Evolutionary conservation across 768 basidiomycete species (phyloP), one percentile per base, ranked within the genome.

Genomic region (Suillus americanus): DNA sequence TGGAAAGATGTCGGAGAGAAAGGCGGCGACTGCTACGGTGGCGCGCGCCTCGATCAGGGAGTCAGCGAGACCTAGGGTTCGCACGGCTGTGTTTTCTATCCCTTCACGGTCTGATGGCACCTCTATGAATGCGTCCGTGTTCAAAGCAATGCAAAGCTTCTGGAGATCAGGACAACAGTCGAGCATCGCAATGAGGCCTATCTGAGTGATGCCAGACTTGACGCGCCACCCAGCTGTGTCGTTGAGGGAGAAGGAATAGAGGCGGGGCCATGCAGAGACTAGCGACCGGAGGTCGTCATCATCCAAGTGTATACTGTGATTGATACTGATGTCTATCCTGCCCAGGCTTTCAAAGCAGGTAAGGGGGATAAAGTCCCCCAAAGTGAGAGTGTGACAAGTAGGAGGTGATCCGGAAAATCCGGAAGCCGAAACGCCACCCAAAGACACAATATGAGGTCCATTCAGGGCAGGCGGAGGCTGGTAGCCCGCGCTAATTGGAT

Each of bases 1-100:
- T 5, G 62, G 62, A 2, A 40, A 60, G 12, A 63, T 56, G 37
- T 63, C 56, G 6, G 62, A 63, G 25, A 63, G 56, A 41, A 63
- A 63, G n/a, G 62, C 62, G 23, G 62, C 62, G 12, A 63, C 40
- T 30, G 54, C 25, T n/a, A 59, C 45, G 30, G 56, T 45, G 20
- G 35, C 13, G 30, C 28, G 16, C 6, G 28, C 10, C 14, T 38
- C 51, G n/a, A 63, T 41, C 16, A 37, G 2, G 16, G 62, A 63
- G 43, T 63, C 62, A 2, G 43, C 30, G 18, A 63, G 40, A 41
- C 57, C 57, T 43, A 59, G 18, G 18, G 25, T 59, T 41, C 28
- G 57, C 18, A 59, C 3, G 18, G 38, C 40, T 43, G 25, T 59
- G 28, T 59, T 59, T 41, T 59, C 57, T 40, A 59, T 12, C 18